phyloP scores from a whole-genome alignment of 2,329 filamentous ascomycete species.

The Gaeumannomyces sp. region DNA sequence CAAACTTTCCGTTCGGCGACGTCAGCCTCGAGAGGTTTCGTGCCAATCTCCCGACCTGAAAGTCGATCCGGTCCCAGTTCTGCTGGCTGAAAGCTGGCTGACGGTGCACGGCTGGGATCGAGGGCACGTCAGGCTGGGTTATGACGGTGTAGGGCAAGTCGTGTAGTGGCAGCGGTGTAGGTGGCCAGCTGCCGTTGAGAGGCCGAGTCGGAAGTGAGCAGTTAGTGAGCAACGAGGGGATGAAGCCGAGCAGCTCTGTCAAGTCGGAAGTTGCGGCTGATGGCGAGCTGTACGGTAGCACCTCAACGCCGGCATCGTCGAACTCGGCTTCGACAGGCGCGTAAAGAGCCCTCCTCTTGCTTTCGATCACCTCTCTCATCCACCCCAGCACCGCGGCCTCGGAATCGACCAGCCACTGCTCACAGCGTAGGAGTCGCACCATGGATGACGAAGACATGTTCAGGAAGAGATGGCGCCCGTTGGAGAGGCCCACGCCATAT shows the following conservation, averaged over 20 bases:
- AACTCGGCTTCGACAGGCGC: no score
- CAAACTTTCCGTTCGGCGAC: constrained; percentile 44
- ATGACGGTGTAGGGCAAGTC: constrained; percentile 38
- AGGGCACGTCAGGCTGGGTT: constrained; percentile 28
- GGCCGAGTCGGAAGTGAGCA: background rate
- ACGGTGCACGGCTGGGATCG: constrained; percentile 29
- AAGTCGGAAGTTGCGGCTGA: constrained; percentile 1
- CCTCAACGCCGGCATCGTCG: background rate
- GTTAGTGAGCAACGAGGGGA: constrained; percentile 32
- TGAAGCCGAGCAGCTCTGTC: constrained; percentile 23
- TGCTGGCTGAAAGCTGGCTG: constrained; percentile 18
- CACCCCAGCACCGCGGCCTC: constrained; percentile 41
- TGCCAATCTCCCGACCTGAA: constrained; percentile 40
- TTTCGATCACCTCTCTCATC: constrained; percentile 25
- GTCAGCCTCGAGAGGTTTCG: constrained; percentile 36
- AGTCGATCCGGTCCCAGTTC: constrained; percentile 36
- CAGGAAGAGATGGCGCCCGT: constrained; percentile 34
- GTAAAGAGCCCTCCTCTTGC: background rate
- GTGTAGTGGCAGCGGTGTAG: background rate
- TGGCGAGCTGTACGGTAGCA: background rate
- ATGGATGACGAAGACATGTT: constrained; percentile 36
- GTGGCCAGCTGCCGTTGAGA: background rate
- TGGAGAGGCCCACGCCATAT: constrained; percentile 37
- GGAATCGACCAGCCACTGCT: constrained; percentile 36
- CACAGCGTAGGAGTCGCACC: constrained; percentile 39